These are phyloP conservation scores for Lactarius evosmus DNA, from an alignment of 768 basidiomycete genomes.

Conservation along the genomic window DNA sequence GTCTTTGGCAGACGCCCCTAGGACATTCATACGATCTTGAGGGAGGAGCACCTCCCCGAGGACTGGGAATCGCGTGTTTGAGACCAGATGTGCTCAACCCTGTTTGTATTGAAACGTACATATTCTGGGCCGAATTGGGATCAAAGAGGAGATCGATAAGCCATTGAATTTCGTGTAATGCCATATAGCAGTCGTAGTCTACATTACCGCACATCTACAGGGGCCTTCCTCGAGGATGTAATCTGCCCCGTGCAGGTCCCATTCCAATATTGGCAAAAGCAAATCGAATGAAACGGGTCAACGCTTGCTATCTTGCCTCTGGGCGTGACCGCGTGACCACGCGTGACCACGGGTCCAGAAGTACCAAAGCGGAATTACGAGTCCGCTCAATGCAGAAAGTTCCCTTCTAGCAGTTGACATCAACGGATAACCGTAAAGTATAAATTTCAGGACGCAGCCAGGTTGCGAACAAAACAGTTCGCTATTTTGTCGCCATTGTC, in stretches of 20 bases:
- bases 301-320: neutral
- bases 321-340: too few species aligned
- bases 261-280: too few species aligned
- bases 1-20: slow-evolving; percentile 62
- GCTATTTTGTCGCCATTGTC: neutral
- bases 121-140: slow-evolving; percentile 34
- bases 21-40: slow-evolving; percentile 52
- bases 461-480: too few species aligned
- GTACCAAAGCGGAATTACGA: neutral
- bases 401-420: slow-evolving; percentile 10
- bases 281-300: too few species aligned
- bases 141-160: slow-evolving; percentile 32
- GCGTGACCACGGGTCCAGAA: neutral
- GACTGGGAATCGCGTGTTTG: slow-evolving; percentile 65
- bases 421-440: neutral
- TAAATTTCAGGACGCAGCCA: neutral
- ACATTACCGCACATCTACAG: too few species aligned
- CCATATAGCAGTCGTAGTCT: neutral
- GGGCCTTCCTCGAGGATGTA: too few species aligned
- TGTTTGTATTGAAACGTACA: slow-evolving; percentile 50
- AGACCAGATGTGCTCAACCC: slow-evolving; percentile 55
- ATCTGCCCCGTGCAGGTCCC: neutral
- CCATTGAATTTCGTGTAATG: slow-evolving; percentile 14
- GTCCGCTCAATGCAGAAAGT: slow-evolving; percentile 5
- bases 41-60: slow-evolving; percentile 66